phyloP scores from a whole-genome alignment of 1,284 basidiomycete genomes.

The Singerocomus rubriflavus region DNA sequence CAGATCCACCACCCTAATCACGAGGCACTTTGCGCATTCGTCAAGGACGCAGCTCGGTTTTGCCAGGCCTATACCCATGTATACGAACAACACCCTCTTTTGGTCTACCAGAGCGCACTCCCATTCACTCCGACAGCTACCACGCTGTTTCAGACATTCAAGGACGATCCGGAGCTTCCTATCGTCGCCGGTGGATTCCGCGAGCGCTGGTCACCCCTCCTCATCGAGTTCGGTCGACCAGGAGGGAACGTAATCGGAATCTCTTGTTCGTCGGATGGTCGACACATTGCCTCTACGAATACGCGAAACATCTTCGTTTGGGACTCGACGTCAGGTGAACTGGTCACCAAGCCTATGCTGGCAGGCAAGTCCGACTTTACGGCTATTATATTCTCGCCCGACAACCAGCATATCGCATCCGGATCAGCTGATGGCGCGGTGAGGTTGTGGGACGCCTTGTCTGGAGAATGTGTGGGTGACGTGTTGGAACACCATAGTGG shows the following conservation, averaged over 20 bases:
- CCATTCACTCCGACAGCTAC: constrained; percentile 31
- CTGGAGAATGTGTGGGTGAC: constrained; percentile 20
- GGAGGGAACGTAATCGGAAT: constrained; percentile 17
- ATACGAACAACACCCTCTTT: constrained; percentile 35
- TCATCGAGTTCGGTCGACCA: constrained; percentile 27
- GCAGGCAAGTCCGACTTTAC: constrained; percentile 11
- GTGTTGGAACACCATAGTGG: constrained; percentile 18
- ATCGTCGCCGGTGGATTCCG: constrained; percentile 30
- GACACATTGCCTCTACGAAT: constrained; percentile 30
- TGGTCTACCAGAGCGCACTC: constrained; percentile 34
- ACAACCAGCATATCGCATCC: constrained; percentile 27
- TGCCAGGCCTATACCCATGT: constrained; percentile 31
- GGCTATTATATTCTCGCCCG: constrained; percentile 27
- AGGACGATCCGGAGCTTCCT: constrained; percentile 24
- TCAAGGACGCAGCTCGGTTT: constrained; percentile 29
- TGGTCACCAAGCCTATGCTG: constrained; percentile 19
- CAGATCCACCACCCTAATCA: constrained; percentile 17
- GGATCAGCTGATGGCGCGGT: constrained; percentile 22
- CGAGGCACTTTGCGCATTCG: constrained; percentile 17
- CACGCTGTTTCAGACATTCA: constrained; percentile 27
- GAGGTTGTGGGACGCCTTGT: constrained; percentile 26
- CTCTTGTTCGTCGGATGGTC: constrained; percentile 28
- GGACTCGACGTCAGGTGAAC: constrained; percentile 32
- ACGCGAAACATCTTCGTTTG: constrained; percentile 23
- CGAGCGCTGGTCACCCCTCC: constrained; percentile 31